Evolutionary conservation across 805 yeast species (phyloP), one percentile per base, ranked within the genome.

Genomic region (Saturnispora quitensis): DNA sequence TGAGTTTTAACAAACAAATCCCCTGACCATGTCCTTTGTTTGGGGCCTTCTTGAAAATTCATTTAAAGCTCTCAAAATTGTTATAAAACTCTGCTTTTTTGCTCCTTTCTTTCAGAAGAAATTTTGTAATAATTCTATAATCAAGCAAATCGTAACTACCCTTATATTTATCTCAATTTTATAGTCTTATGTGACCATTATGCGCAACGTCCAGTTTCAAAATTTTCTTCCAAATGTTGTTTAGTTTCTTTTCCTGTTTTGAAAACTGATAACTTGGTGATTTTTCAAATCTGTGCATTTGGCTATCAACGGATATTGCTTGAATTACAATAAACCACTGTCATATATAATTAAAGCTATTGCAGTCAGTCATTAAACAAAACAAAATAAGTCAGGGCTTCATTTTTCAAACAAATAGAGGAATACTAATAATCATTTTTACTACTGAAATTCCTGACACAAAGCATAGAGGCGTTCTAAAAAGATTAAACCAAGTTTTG

Each of bases 201-300:
- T 43, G 46, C 46, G 46, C 46, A 43, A 25, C 49, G 43, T 47
- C 49, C 49, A 47, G 20, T 47, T 47, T 36, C 13, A 18, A 40
- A 24, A 24, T 38, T 38, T 47, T 47, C 38, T 47, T 28, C 35
- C 31, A 22, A n/a, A 17, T 17, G 24, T 36, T 38, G 43, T 31
- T 40, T 47, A 18, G 43, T 47, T 47, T 47, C 49, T 47, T 47
- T 47, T 40, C 43, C 28, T 38, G 34, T 47, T 47, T 38, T 38
- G 25, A 38, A 40, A 47, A 28, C n/a, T 47, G 24, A 8, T 27
- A 38, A 18, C 24, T 12, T 38, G 17, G n/a, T 38, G 42, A 38
- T 9, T 38, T 38, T 38, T 38, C 42, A 38, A 38, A 18, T 25
- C 22, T 38, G 24, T 17, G 42, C 42, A 9, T 38, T 13, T 38